Conservation (phyloP, 495 filamentous ascomycete species). For the Arthonia radiata region DNA sequence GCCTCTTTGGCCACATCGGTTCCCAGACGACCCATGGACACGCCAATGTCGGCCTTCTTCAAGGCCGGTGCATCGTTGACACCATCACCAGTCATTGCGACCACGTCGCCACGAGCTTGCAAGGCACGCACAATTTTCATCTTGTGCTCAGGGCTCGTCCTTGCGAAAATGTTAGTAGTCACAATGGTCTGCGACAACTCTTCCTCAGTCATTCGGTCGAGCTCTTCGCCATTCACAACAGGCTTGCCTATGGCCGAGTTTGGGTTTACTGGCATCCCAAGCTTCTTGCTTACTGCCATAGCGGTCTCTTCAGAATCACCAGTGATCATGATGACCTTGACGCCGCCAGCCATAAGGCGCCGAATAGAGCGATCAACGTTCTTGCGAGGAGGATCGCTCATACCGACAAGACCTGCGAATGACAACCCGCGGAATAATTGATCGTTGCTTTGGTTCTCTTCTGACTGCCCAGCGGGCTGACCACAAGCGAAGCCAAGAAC, state of each 20-base stretch:
- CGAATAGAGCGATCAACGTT: slow-evolving; percentile 76
- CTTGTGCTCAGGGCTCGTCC: slow-evolving; percentile 92
- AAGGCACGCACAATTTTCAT: slow-evolving; percentile 85
- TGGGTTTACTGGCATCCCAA: slow-evolving; percentile 56
- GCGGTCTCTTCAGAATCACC: slow-evolving; percentile 89
- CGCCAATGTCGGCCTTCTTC: slow-evolving; percentile 94
- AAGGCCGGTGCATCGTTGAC: slow-evolving; percentile 94
- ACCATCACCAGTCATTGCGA: slow-evolving; percentile 96
- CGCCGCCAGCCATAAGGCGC: slow-evolving; percentile 74
- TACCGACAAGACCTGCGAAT: slow-evolving; percentile 81
- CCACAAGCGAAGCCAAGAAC: slow-evolving; percentile 87
- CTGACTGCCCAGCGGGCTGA: slow-evolving; percentile 17
- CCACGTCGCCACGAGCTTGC: slow-evolving; percentile 81
- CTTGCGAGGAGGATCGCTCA: slow-evolving; percentile 84
- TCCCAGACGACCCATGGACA: slow-evolving; percentile 84
- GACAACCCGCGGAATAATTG: slow-evolving; percentile 66
- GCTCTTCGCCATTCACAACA: slow-evolving; percentile 68
- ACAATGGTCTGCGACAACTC: slow-evolving; percentile 64
- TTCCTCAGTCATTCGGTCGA: slow-evolving; percentile 67
- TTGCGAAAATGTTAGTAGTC: slow-evolving; percentile 78
- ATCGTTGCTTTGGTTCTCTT: slow-evolving; percentile 48
- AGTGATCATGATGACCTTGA: slow-evolving; percentile 97
- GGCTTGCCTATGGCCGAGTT: slow-evolving; percentile 23
- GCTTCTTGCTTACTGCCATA: slow-evolving; percentile 70
- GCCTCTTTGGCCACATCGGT: slow-evolving; percentile 98